These are phyloP conservation scores for Lactifluus hygrophoroides DNA, from an alignment of 768 basidiomycete species.

Conservation along the genomic window DNA sequence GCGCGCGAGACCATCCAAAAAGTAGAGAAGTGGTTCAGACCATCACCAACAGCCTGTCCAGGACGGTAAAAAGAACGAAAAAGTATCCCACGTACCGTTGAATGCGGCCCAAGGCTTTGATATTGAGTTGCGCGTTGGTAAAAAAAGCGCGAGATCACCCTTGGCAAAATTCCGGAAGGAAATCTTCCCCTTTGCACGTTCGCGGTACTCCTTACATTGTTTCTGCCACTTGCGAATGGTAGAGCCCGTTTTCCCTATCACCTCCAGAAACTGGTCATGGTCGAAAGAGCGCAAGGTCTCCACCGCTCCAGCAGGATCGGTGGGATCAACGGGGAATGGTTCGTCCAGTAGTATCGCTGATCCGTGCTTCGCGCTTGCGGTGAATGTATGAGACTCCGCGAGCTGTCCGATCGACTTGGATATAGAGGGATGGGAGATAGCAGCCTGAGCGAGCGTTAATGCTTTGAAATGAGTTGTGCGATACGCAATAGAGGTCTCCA, in stretches of 20 bases:
- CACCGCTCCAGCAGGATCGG: conserved; percentile 61
- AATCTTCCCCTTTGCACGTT: conserved; percentile 93
- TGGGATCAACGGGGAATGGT: conserved; percentile 69
- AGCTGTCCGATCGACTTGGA: conserved; percentile 41
- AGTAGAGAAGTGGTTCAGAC: background rate
- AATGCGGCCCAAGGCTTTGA: conserved; percentile 98
- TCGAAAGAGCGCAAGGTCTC: conserved; percentile 68
- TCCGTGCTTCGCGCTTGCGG: conserved; percentile 40
- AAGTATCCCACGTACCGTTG: conserved; percentile 54
- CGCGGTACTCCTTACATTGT: conserved; percentile 92
- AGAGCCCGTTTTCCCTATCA: conserved; percentile 70
- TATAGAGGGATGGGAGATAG: conserved; percentile 39
- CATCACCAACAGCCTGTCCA: background rate
- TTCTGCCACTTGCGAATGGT: conserved; percentile 96
- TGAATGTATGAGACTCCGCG: conserved; percentile 23
- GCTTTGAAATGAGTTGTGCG: conserved; percentile 71
- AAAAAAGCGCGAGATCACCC: conserved; percentile 90
- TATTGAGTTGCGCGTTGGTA: conserved; percentile 91
- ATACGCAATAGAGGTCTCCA: conserved; percentile 73
- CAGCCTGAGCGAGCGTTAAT: conserved; percentile 49
- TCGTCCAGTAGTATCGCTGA: conserved; percentile 46
- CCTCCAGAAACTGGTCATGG: conserved; percentile 79
- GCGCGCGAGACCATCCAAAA: background rate
- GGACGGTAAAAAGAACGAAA: background rate
- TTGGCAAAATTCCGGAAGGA: conserved; percentile 93